Conservation (phyloP, 495 filamentous ascomycete species). For the Penicillium ucsense region DNA sequence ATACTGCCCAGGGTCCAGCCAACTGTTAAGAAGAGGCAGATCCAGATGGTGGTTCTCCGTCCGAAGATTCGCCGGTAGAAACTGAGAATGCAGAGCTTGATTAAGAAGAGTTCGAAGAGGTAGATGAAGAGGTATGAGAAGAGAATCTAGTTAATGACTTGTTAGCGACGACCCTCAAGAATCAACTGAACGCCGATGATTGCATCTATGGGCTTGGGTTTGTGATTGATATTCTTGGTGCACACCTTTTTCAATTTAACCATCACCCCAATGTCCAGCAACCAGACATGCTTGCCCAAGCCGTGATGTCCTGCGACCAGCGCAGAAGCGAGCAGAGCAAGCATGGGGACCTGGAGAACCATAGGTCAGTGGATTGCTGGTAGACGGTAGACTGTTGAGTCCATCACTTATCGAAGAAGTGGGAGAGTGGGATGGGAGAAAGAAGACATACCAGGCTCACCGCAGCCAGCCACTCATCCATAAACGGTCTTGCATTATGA, state of each 20-base stretch:
- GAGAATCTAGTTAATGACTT: constrained; percentile 2
- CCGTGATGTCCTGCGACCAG: constrained; percentile 6
- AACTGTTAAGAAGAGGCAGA: constrained; percentile 1
- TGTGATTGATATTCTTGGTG: background rate
- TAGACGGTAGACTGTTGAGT: too few relatives aligned
- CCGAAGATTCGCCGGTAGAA: constrained; percentile 22
- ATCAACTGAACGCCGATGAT: too few relatives aligned
- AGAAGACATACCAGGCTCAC: background rate
- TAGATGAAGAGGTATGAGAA: constrained; percentile 13
- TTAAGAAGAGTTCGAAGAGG: constrained; percentile 8
- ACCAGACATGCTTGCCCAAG: constrained; percentile 14
- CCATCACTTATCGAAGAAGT: background rate
- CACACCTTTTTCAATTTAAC: constrained; percentile 5
- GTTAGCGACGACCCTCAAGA: too few relatives aligned
- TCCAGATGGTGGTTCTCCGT: constrained; percentile 6
- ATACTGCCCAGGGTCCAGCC: constrained; percentile 10
- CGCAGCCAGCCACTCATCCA: constrained; percentile 9
- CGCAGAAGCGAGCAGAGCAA: background rate
- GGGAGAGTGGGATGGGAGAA: background rate
- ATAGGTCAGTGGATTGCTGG: too few relatives aligned
- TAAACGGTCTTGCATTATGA: background rate
- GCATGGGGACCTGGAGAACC: background rate
- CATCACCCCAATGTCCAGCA: background rate
- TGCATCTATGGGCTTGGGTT: background rate
- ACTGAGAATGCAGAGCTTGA: constrained; percentile 12